Conservation (phyloP, 768 basidiomycete genomes). For the Lentinula raphanica region DNA sequence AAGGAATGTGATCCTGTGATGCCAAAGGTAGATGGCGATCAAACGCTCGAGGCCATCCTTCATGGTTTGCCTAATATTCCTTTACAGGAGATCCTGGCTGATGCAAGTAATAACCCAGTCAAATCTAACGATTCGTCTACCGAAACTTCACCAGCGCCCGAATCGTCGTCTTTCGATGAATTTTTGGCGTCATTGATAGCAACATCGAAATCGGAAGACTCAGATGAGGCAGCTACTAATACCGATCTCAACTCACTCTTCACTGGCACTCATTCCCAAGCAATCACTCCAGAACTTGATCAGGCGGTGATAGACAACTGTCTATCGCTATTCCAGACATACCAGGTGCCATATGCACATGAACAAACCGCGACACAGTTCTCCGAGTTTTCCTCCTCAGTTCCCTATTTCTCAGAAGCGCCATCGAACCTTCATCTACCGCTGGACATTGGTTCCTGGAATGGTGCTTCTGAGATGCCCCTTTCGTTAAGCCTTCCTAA, state of each 20-base stretch:
- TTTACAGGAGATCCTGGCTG: constrained; percentile 19
- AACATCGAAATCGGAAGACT: constrained; percentile 8
- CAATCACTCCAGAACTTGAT: constrained; percentile 24
- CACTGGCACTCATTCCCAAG: constrained; percentile 4
- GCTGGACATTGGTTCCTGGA: constrained; percentile 6
- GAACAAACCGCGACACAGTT: not conserved
- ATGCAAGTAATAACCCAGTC: not conserved
- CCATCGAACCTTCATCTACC: constrained; percentile 5
- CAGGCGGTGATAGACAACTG: constrained; percentile 41
- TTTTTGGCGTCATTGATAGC: constrained; percentile 35
- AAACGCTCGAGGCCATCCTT: constrained; percentile 26
- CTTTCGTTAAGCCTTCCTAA: not conserved
- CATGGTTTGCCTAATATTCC: constrained; percentile 21
- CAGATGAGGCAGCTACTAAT: constrained; percentile 3
- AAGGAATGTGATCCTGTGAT: constrained; percentile 9
- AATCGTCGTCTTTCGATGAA: constrained; percentile 29
- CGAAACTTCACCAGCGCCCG: not conserved
- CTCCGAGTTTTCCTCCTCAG: constrained; percentile 1
- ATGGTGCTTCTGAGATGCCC: constrained; percentile 1
- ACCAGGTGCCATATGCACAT: constrained; percentile 23
- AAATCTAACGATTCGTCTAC: not conserved
- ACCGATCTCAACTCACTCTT: constrained; percentile 5
- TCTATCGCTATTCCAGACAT: constrained; percentile 45
- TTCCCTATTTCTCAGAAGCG: constrained; percentile 1
- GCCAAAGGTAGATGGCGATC: constrained; percentile 23